Percentiles rank a stretch among this genome's conserved stretches.
phyloP scores from a whole-genome alignment of 2,329 filamentous ascomycete genomes.

The Fusarium tanahbumbuense region DNA sequence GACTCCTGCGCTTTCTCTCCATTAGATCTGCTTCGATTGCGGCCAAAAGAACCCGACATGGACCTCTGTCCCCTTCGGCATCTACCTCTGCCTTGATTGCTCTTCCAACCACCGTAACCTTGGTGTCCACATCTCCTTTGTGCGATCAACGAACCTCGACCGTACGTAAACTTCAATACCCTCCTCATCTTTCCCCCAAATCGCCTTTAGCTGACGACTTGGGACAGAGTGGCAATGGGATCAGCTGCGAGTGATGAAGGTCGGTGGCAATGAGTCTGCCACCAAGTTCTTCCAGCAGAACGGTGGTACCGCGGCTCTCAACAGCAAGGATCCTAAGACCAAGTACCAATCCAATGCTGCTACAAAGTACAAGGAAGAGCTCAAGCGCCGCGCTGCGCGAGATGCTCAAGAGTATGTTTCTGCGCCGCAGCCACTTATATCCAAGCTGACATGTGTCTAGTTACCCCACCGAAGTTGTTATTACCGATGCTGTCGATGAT shows the following conservation, averaged over 20 bases:
- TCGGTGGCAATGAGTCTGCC: conserved; percentile 96
- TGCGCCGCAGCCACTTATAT: conserved; percentile 1
- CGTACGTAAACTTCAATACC: conserved; percentile 70
- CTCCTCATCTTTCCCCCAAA: neutral
- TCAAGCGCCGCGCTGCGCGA: conserved; percentile 84
- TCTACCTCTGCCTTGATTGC: conserved; percentile 98
- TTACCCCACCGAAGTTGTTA: conserved; percentile 85
- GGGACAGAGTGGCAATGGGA: conserved; percentile 95
- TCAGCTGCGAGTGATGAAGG: conserved; percentile 96
- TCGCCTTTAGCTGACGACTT: conserved; percentile 31
- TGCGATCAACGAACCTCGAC: conserved; percentile 97
- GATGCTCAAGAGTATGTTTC: conserved; percentile 85
- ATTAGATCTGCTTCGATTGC: conserved; percentile 96
- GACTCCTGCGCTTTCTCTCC: conserved; percentile 6
- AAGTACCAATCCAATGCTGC: conserved; percentile 97
- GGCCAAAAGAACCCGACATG: conserved; percentile 97
- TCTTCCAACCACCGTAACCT: conserved; percentile 97
- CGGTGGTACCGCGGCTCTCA: conserved; percentile 90
- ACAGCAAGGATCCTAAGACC: conserved; percentile 95
- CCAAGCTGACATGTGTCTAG: conserved; percentile 59
- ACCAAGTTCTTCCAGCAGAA: conserved; percentile 99
- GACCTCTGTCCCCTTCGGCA: conserved; percentile 96
- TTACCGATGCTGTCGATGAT: conserved; percentile 79
- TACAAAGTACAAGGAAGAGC: conserved; percentile 96
- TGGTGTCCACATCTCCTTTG: conserved; percentile 98